These are phyloP conservation scores for Trebouxia sp. DNA, from an alignment of 139 green algal genomes.

Conservation along the genomic window DNA sequence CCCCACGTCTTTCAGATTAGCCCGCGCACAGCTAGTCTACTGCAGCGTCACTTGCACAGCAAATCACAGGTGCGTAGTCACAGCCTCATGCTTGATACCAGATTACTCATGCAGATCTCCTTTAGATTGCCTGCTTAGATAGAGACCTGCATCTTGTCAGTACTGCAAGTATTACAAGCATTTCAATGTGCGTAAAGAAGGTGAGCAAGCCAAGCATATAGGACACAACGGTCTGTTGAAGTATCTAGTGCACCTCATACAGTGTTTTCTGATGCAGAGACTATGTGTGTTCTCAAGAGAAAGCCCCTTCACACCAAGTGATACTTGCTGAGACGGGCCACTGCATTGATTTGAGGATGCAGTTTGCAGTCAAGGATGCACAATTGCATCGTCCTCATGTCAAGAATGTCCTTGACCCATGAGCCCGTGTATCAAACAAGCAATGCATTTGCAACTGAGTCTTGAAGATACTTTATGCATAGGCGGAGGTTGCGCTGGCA, in stretches of 20 bases:
- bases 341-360: too few species aligned
- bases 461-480: constrained; percentile 9
- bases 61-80: constrained; percentile 1
- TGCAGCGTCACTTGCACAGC: constrained; percentile 57
- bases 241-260: too few species aligned
- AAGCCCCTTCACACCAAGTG: too few species aligned
- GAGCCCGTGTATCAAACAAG: neutral
- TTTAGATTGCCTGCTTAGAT: neutral
- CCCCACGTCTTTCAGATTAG: constrained; percentile 60
- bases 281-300: too few species aligned
- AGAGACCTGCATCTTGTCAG: neutral
- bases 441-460: neutral
- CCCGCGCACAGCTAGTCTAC: constrained; percentile 31
- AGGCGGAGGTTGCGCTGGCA: constrained; percentile 47
- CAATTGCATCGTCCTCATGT: neutral
- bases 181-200: neutral
- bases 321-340: too few species aligned
- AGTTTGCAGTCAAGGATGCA: neutral
- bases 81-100: neutral
- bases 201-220: neutral
- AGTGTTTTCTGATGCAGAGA: too few species aligned
- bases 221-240: neutral
- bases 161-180: neutral
- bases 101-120: neutral
- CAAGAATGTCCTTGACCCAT: neutral